Base-by-base conservation (phyloP, 192 early-diverging fungal species). In the Backusella westeae region DNA sequence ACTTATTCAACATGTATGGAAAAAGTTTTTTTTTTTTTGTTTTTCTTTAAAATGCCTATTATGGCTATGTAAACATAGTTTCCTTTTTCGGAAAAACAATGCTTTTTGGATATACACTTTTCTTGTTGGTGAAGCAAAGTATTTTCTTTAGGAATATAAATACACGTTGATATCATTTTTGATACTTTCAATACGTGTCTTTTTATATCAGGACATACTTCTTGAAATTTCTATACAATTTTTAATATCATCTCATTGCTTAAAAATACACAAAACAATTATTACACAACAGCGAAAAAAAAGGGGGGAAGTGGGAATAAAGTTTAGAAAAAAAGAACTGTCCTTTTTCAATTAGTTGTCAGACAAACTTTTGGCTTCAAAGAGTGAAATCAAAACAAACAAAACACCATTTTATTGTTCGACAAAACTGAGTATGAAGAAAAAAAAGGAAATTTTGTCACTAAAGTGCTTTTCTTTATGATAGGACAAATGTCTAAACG, bases 361-460 rank as follows among this genome's bases (percentile, higher is more conserved):
- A 63, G 56, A 63, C 56, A 29, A 63, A 63, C 56, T 12, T 29
- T 3, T 32, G 32, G 26, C 56, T 63, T 4, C 23, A 63, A 63
- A 63, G 23, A 63, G 23, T 63, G 23, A 63, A 63, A 63, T 63
- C 56, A 63, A 63, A 63, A 63, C 23, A 63, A 63, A 63, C 56
- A 6, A 52, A 52, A 21, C 0, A 19, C 14, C 6, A 63, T 29
- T 21, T 59, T 59, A 59, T 59, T 59, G n/a, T 23, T 23, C 21
- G 21, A 49, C 46, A 49, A 49, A n/a, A 49, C 46, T 49, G 46
- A 49, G 46, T 19, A 49, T 6, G 6, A 49, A 49, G 46, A 49
- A 3, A 49, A 23, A 49, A 49, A 49, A 49, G 46, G 46, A 49
- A 49, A 49, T 49, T 49, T 49, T 49, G 46, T 21, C 46, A 49